Evolutionary conservation across 2,329 filamentous ascomycete genomes (phyloP), one percentile per base, ranked within the genome.

Genomic region (Neurospora crassa): DNA sequence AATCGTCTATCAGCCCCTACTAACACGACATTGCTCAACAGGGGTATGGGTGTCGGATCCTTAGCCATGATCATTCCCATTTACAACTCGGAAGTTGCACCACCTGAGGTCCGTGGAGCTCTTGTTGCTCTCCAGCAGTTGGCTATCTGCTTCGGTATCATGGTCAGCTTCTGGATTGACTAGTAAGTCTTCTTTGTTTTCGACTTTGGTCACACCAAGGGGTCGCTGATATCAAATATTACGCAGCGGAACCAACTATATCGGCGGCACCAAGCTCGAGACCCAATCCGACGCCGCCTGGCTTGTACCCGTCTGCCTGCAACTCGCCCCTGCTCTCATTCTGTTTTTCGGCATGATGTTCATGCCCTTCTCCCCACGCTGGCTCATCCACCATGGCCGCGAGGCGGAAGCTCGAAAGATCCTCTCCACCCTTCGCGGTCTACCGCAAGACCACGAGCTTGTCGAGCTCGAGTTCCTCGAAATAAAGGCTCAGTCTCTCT

Each of bases 381-480:
- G 91, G 91, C 85, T 95, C 1, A 82, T 92, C 10, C 89, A 93
- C 78, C 89, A 92, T 76, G 83, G 82, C 71, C 89, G 91, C 43
- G 91, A 94, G 76, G 84, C 84, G 0, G 91, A 94, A 78, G 90
- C 90, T 0, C 86, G 87, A 18, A 78, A 78, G 11, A 88, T 89
- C 1, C 84, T 95, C 1, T 87, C 91, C 0, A 83, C 78, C 68
- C 87, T 95, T 2, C 88, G 92, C 34, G 85, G 84, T 6, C 84
- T 92, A 0, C 79, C 87, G 0, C 77, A 82, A 18, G 86, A 91
- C 74, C 86, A 93, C 76, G 89, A 92, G 71, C 84, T 92, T 0
- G 87, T 94, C 45, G 86, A 91, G 74, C 84, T 93, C 1, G 92
- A 95, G 76, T 93, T 91, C 77, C 86, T 93, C n/a, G 92, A 95